These are phyloP conservation scores for Plasmodium inui DNA, from an alignment of 169 alveolate species.

Conservation along the genomic window DNA sequence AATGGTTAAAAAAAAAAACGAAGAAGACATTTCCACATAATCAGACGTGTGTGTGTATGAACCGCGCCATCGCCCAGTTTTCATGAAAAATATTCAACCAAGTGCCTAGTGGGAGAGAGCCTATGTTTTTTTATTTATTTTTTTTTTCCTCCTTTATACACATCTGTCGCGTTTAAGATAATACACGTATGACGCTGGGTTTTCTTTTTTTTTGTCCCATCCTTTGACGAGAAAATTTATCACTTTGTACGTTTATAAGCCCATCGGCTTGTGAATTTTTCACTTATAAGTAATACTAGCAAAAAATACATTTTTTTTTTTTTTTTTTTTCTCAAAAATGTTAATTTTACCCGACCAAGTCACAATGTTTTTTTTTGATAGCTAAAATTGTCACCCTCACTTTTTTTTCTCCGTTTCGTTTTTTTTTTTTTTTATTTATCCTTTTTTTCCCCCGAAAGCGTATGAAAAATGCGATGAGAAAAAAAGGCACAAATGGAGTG, in stretches of 20 bases:
- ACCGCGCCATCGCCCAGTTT: background rate
- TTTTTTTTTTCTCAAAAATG: background rate
- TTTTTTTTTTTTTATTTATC: background rate
- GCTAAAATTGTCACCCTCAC: background rate
- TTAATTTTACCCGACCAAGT: slow-evolving; percentile 3
- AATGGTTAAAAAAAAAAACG: background rate
- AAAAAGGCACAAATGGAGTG: background rate
- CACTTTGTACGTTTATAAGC: background rate
- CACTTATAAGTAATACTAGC: background rate
- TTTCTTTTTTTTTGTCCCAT: background rate
- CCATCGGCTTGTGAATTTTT: background rate
- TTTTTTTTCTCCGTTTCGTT: background rate
- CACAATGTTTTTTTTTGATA: background rate
- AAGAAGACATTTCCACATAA: background rate
- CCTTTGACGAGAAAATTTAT: background rate
- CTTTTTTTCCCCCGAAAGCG: background rate
- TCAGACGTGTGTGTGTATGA: background rate
- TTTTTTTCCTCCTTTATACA: background rate
- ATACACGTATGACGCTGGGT: background rate
- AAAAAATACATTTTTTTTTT: background rate
- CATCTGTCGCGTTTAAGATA: background rate
- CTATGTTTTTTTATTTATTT: background rate
- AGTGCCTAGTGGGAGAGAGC: background rate
- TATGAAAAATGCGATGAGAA: background rate
- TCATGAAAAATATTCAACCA: background rate